Conservation (phyloP, 1,139 yeast species). For the Meyerozyma athensensis region DNA sequence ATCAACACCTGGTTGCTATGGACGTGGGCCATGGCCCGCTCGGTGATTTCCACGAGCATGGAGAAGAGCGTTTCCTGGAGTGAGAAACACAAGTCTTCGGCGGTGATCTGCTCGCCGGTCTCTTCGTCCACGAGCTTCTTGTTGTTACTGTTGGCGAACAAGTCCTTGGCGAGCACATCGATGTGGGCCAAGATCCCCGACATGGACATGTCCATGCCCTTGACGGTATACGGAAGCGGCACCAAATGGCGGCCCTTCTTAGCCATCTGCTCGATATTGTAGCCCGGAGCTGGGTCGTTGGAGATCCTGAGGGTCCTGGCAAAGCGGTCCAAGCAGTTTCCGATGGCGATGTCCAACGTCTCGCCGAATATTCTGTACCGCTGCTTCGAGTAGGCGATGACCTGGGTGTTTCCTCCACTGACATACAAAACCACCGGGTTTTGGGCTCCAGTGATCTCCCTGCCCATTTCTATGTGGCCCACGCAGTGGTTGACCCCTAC, state of each 20-base stretch:
- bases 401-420: constrained; percentile 98
- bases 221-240: constrained; percentile 87
- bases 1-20: constrained; percentile 83
- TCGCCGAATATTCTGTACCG: constrained; percentile 95
- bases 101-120: constrained; percentile 56
- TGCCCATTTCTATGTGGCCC: constrained; percentile 98
- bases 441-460: constrained; percentile 92
- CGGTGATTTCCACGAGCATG: constrained; percentile 97
- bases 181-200: constrained; percentile 87
- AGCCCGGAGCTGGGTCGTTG: constrained; percentile 96
- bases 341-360: constrained; percentile 94
- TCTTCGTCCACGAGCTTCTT: constrained; percentile 44
- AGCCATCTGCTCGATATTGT: constrained; percentile 93
- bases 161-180: constrained; percentile 72
- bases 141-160: constrained; percentile 36
- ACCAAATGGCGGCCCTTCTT: constrained; percentile 66
- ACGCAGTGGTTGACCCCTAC: constrained; percentile 97
- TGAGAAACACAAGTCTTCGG: constrained; percentile 88
- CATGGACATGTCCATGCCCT: constrained; percentile 98
- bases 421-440: constrained; percentile 96
- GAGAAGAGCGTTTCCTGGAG: constrained; percentile 89
- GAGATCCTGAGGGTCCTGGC: constrained; percentile 86
- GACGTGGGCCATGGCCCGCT: constrained; percentile 98
- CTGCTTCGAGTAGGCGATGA: constrained; percentile 92
- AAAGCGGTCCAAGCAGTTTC: constrained; percentile 92